Base-by-base conservation (phyloP, 2,329 filamentous ascomycete genomes). In the Triangularia verruculosa region DNA sequence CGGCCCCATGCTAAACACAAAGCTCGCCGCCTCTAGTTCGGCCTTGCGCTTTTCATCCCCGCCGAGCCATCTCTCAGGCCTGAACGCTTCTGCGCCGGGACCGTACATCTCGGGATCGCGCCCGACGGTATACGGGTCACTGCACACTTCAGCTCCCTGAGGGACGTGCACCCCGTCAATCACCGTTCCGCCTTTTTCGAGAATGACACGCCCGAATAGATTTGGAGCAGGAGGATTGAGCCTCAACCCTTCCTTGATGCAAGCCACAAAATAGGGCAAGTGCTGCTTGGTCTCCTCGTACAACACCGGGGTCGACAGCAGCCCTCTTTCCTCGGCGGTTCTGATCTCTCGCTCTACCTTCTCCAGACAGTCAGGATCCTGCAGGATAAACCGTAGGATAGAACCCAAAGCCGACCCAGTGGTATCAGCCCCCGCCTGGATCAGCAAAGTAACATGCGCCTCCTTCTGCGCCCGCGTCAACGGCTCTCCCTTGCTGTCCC, bases 71-170 rank as follows among this genome's bases (percentile, higher is more conserved):
- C 86, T 73, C 70, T 88, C 86, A 0, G 86, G 86, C 3, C 82
- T 73, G 69, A 83, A 90, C 0, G 70, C 70, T 53, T 87, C 81
- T 0, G 82, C 79, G 65, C 89, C 83, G 0, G 77, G 70, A 0
- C 86, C 86, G 62, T 87, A 89, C 8, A 87, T 72, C 47, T 83
- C 79, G 2, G 78, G 76, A 8, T 83, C 77, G 0, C 83, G 80
- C 68, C 89, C 86, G n/a, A 89, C 74, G 0, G 87, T 83, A 81
- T 83, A 88, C 0, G 85, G 79, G 65, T 82, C 86, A 72, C 82
- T 85, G 7, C 85, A 85, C 1, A 88, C 80, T 61, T 86, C 83
- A 1, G 83, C 83, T 1, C 84, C 84, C 1, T 80, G 84, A 0
- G 82, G 82, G 3, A 89, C 61, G 51, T 64, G 68, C n/a, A 70